Evolutionary conservation across 257 asterid species (phyloP), one percentile per base, ranked within the genome.

Genomic region (Ehretia macrophylla): DNA sequence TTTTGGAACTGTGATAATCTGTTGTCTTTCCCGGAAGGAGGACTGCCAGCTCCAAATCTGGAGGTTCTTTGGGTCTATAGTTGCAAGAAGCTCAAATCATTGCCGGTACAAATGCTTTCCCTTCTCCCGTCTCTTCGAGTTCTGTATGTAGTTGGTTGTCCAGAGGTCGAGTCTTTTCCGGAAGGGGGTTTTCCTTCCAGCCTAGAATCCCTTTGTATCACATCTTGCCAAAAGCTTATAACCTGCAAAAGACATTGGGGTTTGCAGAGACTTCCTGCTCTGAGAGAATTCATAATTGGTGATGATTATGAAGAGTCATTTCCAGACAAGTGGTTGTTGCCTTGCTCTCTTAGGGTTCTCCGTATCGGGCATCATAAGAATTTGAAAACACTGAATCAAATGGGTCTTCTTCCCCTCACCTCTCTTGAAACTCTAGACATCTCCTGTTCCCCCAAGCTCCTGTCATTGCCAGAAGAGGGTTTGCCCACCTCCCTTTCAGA

Each of bases 1-100:
- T 49, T 77, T 58, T 77, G 82, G 84, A 75, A 77, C 32, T 81
- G 84, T 57, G 65, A 67, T 64, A 81, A 81, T 69, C 79, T 81
- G 17, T 77, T 72, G 78, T 68, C 84, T 35, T 81, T 77, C 60
- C 77, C 87, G 10, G 64, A 38, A 38, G 44, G 69, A 32, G 78
- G 82, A 57, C 74, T 77, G 54, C 87, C 82, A 19, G 20, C 48
- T 37, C 39, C 58, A 40, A 69, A 77, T n/a, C 70, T 81, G 59
- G 59, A 60, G 51, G 64, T 62, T 60, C 45, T 81, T 72, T 79
- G 70, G 39, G 53, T 81, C 55, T 51, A 64, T 63, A 54, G 67
- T 67, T 75, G 84, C 49, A 82, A 75, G 68, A 81, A 75, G 53
- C 74, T 78, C 13, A 59, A 38, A 32, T 75, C 65, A 74, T 51